Evolutionary conservation across 805 yeast species (phyloP), one percentile per base, ranked within the genome.

Genomic region (Limtongia smithiae): DNA sequence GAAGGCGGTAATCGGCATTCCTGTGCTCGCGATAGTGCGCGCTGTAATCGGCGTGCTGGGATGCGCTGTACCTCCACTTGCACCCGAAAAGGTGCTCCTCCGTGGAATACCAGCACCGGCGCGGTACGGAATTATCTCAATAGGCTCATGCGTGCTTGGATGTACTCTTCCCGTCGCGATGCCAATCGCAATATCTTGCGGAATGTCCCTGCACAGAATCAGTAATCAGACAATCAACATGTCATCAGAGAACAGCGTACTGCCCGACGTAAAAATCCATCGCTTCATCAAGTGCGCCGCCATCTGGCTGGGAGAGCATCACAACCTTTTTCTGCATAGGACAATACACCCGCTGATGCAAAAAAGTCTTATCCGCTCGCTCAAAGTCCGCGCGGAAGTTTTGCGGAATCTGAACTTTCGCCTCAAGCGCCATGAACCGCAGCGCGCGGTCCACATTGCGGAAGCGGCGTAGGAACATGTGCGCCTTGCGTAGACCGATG

Each of bases 321-420:
- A 74, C 72, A n/a, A 87, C 68, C 33, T 60, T 44, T 35, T 72
- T 60, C 1, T 62, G 53, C 1, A 65, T 42, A 0, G 96, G 95
- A 63, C 90, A 79, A 67, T 80, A 91, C 1, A 93, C 97, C 54
- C 95, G 75, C 65, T 89, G 97, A 64, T 72, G 85, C 61, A 77
- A 82, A 65, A 93, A 93, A 11, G 97, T 91, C 36, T 81, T 71
- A 52, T 78, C 75, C 0, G 98, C 97, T 41, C 72, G 70, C 28
- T 69, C 62, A 44, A 80, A 82, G 54, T 84, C 90, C 1, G 72
- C 71, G 41, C 73, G 71, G 58, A 86, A 87, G 1, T 68, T 74
- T 0, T 61, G 68, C 0, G 93, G 89, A 0, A 85, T 69, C 8
- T 63, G 65, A 12, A 66, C 57, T 60, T 80, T 82, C 0, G 85